These are phyloP conservation scores for Acaromyces ingoldii DNA, from an alignment of 1,284 basidiomycete genomes.

Conservation along the genomic window DNA sequence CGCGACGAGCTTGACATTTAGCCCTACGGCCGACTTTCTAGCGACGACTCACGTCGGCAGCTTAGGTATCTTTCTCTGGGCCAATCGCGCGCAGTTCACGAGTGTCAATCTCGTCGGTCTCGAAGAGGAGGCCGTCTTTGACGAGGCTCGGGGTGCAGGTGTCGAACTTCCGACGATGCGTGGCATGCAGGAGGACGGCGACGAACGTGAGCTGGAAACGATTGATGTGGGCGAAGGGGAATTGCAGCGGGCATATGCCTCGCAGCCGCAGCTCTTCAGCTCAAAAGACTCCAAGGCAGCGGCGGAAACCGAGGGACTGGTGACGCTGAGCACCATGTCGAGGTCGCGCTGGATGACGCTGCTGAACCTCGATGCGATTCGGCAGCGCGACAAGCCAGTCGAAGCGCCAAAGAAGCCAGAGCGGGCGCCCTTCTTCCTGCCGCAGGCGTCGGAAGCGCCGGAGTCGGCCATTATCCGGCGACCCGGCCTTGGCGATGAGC, in stretches of 20 bases:
- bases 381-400: slow-evolving; percentile 86
- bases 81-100: slow-evolving; percentile 87
- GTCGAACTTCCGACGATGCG: slow-evolving; percentile 27
- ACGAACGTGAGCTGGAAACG: slow-evolving; percentile 11
- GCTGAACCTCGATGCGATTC: slow-evolving; percentile 90
- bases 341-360: slow-evolving; percentile 93
- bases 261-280: slow-evolving; percentile 56
- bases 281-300: neutral
- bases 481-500: neutral
- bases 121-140: slow-evolving; percentile 63
- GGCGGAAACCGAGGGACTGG: slow-evolving; percentile 32
- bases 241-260: slow-evolving; percentile 36
- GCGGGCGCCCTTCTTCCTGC: slow-evolving; percentile 84
- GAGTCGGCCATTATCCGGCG: slow-evolving; percentile 16
- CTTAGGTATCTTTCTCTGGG: slow-evolving; percentile 92
- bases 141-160: slow-evolving; percentile 7
- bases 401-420: slow-evolving; percentile 83
- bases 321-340: slow-evolving; percentile 87
- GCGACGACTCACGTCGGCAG: slow-evolving; percentile 92
- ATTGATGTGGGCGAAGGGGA: slow-evolving; percentile 30
- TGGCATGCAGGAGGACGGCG: slow-evolving; percentile 53
- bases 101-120: slow-evolving; percentile 77
- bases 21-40: slow-evolving; percentile 90
- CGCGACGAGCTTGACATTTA: slow-evolving; percentile 85
- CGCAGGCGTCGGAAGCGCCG: slow-evolving; percentile 66